Base-by-base conservation (phyloP, 768 basidiomycete species). In the Tremella fuciformis region DNA sequence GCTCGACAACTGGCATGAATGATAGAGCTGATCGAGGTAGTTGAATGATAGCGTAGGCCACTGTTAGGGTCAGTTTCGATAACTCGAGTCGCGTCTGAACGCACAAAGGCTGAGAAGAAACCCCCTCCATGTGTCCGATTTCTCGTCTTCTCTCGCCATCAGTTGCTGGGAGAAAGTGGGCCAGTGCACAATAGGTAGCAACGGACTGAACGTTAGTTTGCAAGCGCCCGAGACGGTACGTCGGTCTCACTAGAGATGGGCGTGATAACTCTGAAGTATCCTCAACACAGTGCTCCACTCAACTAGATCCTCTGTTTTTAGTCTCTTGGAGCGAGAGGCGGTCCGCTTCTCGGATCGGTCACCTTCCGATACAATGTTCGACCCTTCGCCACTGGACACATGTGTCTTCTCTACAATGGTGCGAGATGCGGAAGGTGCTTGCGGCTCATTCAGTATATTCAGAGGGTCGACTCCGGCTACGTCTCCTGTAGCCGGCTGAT, bases 161-260 rank as follows among this genome's bases (percentile, higher is more conserved):
- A 69, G 51, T 19, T 65, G 61, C 50, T 69, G 67, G 0, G 63
- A 65, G 50, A 65, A 65, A 1, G 61, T 59, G n/a, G 67, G 67
- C 67, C 67, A 69, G 38, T 69, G 67, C 24, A 65, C 56, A 26
- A 69, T 49, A 3, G 67, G 64, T 51, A 69, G 53, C 21, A 69
- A 48, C 1, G 67, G 58, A 42, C 65, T 66, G 51, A 26, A 39
- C 15, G 2, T 24, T 39, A 50, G 39, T 21, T 24, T 34, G 11
- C 29, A 34, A 34, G 29, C 29, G 11, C 11, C 29, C 18, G 22
- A 49, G 8, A 39, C 48, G n/a, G 37, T 54, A n/a, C 19, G 13
- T 11, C 11, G 29, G 29, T 34, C 6, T 34, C 42, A 67, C 66
- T 64, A 69, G 26, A 69, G 57, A 53, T 69, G 64, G 22, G 59